Evolutionary conservation across 768 basidiomycete genomes (phyloP), one percentile per base, ranked within the genome.

Genomic region (Boletales sp.): DNA sequence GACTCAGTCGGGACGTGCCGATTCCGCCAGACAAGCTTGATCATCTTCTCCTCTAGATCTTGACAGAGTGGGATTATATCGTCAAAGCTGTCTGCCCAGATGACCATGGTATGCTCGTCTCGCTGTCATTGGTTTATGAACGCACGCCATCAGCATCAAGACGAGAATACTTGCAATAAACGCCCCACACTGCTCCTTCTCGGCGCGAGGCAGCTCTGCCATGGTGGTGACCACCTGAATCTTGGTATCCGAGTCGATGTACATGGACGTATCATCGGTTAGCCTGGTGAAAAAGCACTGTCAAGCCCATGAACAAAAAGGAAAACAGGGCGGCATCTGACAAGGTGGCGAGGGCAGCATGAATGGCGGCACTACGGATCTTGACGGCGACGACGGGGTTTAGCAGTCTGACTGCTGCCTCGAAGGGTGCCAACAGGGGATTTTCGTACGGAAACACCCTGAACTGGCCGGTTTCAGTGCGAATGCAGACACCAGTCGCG

Each of bases 131-230:
- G 14, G 15, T 36, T 17, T 13, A n/a, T 7, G 3, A 18, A 32
- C 31, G 27, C 40, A 38, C 35, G 45, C 38, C 6, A 5, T 27
- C 0, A 17, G 8, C 5, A 9, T 38, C 17, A 31, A 11, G 17
- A 27, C 3, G 14, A 30, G 27, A 37, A 32, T 29, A 71, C 86
- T 64, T 60, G 89, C 88, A 52, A 91, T 79, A 67, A 94, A 94
- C 15, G 92, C 92, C 14, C 83, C 92, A 47, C 87, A 91, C 62
- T 94, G 92, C 60, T 94, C 90, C 69, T 92, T 93, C 66, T 94
- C 88, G 4, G 91, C 90, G 40, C 79, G 78, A 10, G 86, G 79
- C 24, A 94, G 72, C 52, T 82, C 78, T 41, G 62, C 56, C 61
- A 94, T 79, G 15, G 77, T 78, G 49, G 90, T 85, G 31, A 94